Percentiles rank a stretch among this genome's conserved stretches.
These are phyloP conservation scores for Lanmaoa rubissima DNA, from an alignment of 768 basidiomycete species.

Conservation along the genomic window DNA sequence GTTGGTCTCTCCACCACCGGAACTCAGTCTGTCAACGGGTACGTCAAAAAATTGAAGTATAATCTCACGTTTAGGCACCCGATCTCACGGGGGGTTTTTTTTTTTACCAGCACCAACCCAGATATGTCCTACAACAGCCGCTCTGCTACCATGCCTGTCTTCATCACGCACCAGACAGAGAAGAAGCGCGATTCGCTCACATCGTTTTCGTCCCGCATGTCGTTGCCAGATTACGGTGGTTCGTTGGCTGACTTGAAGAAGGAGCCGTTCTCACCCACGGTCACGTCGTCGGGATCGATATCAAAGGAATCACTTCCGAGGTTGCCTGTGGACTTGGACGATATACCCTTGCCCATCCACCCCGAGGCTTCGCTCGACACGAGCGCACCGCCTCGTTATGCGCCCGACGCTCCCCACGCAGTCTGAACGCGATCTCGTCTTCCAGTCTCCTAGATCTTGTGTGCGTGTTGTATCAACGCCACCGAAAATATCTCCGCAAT, in stretches of 20 bases:
- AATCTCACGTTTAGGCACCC: not conserved
- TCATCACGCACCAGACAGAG: slow-evolving; percentile 43
- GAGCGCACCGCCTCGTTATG: slow-evolving; percentile 24
- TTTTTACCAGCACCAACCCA: slow-evolving; percentile 19
- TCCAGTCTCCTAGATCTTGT: too few relatives aligned
- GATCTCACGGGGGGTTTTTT: slow-evolving; percentile 4
- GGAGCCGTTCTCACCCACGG: slow-evolving; percentile 19
- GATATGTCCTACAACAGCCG: slow-evolving; percentile 21
- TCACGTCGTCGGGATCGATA: slow-evolving; percentile 20
- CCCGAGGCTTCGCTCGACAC: slow-evolving; percentile 18
- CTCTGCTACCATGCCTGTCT: slow-evolving; percentile 39
- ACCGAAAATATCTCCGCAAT: not conserved
- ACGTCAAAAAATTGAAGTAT: slow-evolving; percentile 12
- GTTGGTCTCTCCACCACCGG: slow-evolving; percentile 33
- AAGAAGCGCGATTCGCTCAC: slow-evolving; percentile 48
- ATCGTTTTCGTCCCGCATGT: slow-evolving; percentile 46
- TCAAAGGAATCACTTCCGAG: slow-evolving; percentile 30
- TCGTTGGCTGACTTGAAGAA: slow-evolving; percentile 29
- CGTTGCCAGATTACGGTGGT: slow-evolving; percentile 41
- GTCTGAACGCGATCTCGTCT: slow-evolving; percentile 3
- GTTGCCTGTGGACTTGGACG: slow-evolving; percentile 19
- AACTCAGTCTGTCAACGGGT: slow-evolving; percentile 27
- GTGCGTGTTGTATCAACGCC: not conserved
- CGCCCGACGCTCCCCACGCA: slow-evolving; percentile 16
- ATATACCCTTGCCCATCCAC: slow-evolving; percentile 14